phyloP scores from a whole-genome alignment of 345 rosid species.

The Pistacia vera region DNA sequence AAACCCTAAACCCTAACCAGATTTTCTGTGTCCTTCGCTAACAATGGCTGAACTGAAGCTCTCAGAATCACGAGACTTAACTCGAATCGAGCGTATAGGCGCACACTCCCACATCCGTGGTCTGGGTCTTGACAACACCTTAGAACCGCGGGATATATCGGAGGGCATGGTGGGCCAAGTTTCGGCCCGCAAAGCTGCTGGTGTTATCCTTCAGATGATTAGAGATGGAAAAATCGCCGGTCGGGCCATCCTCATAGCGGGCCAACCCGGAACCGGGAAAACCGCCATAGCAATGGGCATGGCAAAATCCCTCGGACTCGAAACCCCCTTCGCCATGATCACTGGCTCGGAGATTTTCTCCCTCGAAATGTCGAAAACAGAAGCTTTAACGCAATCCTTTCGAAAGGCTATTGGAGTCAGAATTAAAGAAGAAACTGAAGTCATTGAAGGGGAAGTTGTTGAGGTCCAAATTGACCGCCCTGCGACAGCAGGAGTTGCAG shows the following conservation, averaged over 20 bases:
- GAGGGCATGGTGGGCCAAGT: slow-evolving; percentile 37
- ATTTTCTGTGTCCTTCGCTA: not conserved
- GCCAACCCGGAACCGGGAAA: slow-evolving; percentile 97
- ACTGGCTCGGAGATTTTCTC: slow-evolving; percentile 91
- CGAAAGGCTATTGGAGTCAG: slow-evolving; percentile 88
- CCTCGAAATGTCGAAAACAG: slow-evolving; percentile 91
- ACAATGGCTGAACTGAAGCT: slow-evolving; percentile 81
- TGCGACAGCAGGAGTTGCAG: slow-evolving; percentile 75
- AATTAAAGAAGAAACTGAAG: slow-evolving; percentile 88
- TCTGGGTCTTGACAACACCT: slow-evolving; percentile 82
- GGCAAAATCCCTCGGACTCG: slow-evolving; percentile 94
- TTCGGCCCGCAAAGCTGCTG: slow-evolving; percentile 94
- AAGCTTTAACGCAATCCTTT: slow-evolving; percentile 85
- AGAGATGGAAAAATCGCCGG: slow-evolving; percentile 90
- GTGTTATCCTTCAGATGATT: slow-evolving; percentile 92
- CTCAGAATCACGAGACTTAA: slow-evolving; percentile 75
- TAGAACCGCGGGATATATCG: slow-evolving; percentile 67
- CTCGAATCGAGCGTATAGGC: slow-evolving; percentile 92
- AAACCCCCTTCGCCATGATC: slow-evolving; percentile 94
- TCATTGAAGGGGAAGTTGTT: slow-evolving; percentile 93
- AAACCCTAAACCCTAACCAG: slow-evolving; percentile 31
- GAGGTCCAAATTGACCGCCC: slow-evolving; percentile 89
- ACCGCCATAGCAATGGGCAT: slow-evolving; percentile 98
- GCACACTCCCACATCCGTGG: slow-evolving; percentile 98
- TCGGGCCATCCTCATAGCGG: slow-evolving; percentile 85